phyloP scores from a whole-genome alignment of 495 filamentous ascomycete species.

The Xylaria flabelliformis region DNA sequence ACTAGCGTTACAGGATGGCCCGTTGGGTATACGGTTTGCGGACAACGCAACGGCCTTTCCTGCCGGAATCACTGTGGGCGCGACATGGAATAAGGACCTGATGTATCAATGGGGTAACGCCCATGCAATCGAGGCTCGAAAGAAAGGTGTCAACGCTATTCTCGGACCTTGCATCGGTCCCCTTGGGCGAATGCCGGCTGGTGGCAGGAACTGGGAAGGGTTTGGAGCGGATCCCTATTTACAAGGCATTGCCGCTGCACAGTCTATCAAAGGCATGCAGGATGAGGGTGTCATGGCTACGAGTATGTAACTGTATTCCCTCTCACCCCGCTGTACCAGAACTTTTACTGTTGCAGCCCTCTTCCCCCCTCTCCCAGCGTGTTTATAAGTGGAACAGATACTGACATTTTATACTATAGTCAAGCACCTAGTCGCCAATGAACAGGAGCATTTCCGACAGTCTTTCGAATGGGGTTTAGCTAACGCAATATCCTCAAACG shows the following conservation, averaged over 20 bases:
- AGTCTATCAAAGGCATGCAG: slow-evolving; percentile 70
- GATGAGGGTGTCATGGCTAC: slow-evolving; percentile 76
- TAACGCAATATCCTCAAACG: slow-evolving; percentile 78
- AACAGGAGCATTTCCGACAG: slow-evolving; percentile 86
- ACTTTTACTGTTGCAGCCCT: not conserved
- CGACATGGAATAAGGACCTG: slow-evolving; percentile 84
- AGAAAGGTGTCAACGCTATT: slow-evolving; percentile 78
- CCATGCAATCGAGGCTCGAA: slow-evolving; percentile 71
- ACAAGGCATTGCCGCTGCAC: slow-evolving; percentile 54
- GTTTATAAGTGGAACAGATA: not conserved
- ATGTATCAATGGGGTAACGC: slow-evolving; percentile 74
- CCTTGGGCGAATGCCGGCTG: slow-evolving; percentile 80
- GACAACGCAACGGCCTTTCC: slow-evolving; percentile 82
- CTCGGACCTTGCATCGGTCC: slow-evolving; percentile 79
- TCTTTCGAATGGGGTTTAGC: slow-evolving; percentile 75
- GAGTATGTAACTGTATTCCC: slow-evolving; percentile 2
- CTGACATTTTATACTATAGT: slow-evolving; percentile 53
- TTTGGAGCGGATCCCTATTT: slow-evolving; percentile 81
- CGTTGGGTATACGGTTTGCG: slow-evolving; percentile 77
- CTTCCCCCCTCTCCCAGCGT: not conserved
- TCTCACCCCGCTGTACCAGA: no score
- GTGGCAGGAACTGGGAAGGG: slow-evolving; percentile 91
- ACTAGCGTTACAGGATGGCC: slow-evolving; percentile 90
- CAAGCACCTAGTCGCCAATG: slow-evolving; percentile 83
- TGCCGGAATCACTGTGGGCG: slow-evolving; percentile 82